These are phyloP conservation scores for Kodamaea hsintzibuensis DNA, from an alignment of 805 yeast species.

Conservation along the genomic window DNA sequence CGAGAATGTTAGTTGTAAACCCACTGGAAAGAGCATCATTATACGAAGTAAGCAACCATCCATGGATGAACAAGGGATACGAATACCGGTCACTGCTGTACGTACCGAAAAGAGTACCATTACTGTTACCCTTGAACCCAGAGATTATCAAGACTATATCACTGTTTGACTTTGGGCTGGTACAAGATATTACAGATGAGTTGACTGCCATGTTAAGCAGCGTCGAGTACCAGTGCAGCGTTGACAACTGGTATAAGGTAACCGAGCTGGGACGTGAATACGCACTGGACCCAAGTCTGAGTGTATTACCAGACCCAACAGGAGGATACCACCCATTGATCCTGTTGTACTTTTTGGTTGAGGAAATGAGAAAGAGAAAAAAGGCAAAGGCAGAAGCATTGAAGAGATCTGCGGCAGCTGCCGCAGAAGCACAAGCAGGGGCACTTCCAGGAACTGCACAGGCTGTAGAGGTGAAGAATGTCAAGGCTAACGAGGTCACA, in stretches of 20 bases:
- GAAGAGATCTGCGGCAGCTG: conserved; percentile 24
- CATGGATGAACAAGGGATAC: conserved; percentile 92
- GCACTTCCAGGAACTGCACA: conserved; percentile 2
- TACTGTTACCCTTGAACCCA: conserved; percentile 65
- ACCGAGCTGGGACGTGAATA: conserved; percentile 39
- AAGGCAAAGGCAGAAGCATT: conserved; percentile 54
- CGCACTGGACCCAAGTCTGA: conserved; percentile 34
- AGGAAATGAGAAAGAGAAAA: conserved; percentile 77
- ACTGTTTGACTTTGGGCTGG: conserved; percentile 75
- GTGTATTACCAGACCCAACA: conserved; percentile 69
- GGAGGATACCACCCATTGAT: conserved; percentile 84
- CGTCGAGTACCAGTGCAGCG: conserved; percentile 62
- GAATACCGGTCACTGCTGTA: conserved; percentile 70
- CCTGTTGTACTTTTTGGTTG: conserved; percentile 82
- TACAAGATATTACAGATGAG: conserved; percentile 55
- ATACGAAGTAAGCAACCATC: conserved; percentile 78
- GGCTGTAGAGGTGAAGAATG: conserved; percentile 3
- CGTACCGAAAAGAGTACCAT: conserved; percentile 77
- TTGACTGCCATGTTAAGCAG: conserved; percentile 61
- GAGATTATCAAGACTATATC: conserved; percentile 74
- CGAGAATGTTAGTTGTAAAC: conserved; percentile 90
- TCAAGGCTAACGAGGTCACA: neutral
- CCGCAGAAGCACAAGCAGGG: conserved; percentile 13
- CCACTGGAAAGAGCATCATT: conserved; percentile 79
- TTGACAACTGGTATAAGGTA: conserved; percentile 59